These are phyloP conservation scores for Alternaria arbusti DNA, from an alignment of 2,329 filamentous ascomycete genomes.

Conservation along the genomic window DNA sequence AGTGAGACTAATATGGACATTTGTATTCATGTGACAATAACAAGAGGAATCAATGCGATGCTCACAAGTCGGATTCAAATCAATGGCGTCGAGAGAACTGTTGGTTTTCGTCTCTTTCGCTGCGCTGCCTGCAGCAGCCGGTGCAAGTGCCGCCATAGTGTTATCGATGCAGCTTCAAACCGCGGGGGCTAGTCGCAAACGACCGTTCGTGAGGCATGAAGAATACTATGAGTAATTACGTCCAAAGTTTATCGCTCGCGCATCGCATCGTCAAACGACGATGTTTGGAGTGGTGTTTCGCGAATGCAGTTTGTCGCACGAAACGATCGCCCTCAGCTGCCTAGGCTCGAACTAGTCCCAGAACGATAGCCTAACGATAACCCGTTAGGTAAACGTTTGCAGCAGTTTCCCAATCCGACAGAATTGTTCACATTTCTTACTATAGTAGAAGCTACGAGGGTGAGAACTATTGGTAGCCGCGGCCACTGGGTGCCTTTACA, in stretches of 20 bases:
- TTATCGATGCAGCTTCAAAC: neutral
- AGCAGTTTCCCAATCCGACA: neutral
- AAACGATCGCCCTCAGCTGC: constrained; percentile 11
- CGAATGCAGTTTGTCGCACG: constrained; percentile 11
- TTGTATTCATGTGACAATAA: neutral
- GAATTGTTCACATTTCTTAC: neutral
- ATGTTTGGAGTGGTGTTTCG: constrained; percentile 40
- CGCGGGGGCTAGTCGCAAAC: neutral
- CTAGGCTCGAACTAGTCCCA: constrained; percentile 7
- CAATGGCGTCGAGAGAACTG: neutral
- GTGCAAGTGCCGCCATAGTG: neutral
- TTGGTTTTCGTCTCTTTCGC: neutral
- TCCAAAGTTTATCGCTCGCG: neutral
- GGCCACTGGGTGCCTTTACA: constrained; percentile 28
- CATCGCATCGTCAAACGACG: constrained; percentile 26
- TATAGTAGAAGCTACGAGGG: neutral
- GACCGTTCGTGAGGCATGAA: neutral
- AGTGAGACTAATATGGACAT: neutral
- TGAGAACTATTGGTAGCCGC: constrained; percentile 16
- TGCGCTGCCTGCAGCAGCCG: neutral
- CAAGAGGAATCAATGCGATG: neutral
- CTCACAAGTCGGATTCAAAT: neutral
- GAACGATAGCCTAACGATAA: neutral
- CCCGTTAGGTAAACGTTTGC: neutral
- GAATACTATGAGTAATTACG: neutral